These are phyloP conservation scores for Colletotrichum australisinense DNA, from an alignment of 2,329 filamentous ascomycete genomes.

Conservation along the genomic window DNA sequence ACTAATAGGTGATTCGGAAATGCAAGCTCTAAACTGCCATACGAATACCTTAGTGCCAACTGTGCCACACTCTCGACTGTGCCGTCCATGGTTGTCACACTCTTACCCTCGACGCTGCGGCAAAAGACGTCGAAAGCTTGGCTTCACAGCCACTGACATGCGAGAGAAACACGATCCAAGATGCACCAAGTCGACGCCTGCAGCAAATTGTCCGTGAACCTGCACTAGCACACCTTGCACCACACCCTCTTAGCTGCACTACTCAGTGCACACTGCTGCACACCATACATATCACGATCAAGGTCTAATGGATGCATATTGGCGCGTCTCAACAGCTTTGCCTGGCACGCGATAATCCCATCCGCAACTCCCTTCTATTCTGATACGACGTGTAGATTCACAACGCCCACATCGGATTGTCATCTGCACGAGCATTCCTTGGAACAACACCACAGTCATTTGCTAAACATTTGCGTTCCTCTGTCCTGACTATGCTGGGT, in stretches of 20 bases:
- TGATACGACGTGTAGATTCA: constrained; percentile 1
- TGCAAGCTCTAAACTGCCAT: background rate
- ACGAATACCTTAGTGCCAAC: background rate
- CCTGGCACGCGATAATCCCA: background rate
- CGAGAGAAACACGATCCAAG: background rate
- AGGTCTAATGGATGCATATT: background rate
- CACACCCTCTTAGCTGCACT: constrained; percentile 15
- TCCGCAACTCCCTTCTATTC: background rate
- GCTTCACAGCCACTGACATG: constrained; percentile 9
- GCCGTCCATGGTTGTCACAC: constrained; percentile 5
- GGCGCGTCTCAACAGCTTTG: constrained; percentile 11
- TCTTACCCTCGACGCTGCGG: background rate
- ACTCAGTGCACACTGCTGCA: background rate
- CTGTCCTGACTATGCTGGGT: too few relatives aligned
- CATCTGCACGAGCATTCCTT: constrained; percentile 20
- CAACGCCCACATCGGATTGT: constrained; percentile 2
- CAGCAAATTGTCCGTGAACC: constrained; percentile 32
- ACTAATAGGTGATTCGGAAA: background rate
- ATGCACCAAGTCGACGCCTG: constrained; percentile 23
- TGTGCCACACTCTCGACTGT: background rate
- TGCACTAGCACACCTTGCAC: constrained; percentile 28
- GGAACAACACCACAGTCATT: background rate
- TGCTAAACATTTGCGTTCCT: background rate
- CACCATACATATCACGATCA: background rate
- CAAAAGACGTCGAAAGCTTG: background rate